These are phyloP conservation scores for Microdochium nivale DNA, from an alignment of 2,329 filamentous ascomycete species.

Conservation along the genomic window DNA sequence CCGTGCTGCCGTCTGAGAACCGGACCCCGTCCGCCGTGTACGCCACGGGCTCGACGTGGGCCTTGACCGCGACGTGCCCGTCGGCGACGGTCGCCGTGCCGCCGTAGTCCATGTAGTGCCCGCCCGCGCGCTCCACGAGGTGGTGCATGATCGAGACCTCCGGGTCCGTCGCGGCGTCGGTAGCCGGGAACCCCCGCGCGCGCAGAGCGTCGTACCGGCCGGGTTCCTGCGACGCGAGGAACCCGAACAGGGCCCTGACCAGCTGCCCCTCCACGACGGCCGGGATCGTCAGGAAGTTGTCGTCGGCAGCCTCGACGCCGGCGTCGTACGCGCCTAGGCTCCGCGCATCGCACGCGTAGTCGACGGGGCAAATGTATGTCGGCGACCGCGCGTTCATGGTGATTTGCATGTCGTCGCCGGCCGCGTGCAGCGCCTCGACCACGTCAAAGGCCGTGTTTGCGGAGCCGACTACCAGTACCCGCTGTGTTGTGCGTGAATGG, in stretches of 20 bases:
- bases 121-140: slow-evolving; percentile 26
- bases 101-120: slow-evolving; percentile 31
- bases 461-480: slow-evolving; percentile 25
- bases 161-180: slow-evolving; percentile 20
- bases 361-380: slow-evolving; percentile 23
- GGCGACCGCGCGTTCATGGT: slow-evolving; percentile 26
- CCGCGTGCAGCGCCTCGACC: slow-evolving; percentile 20
- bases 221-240: slow-evolving; percentile 18
- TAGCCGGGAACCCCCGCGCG: slow-evolving; percentile 25
- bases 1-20: slow-evolving; percentile 22
- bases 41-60: slow-evolving; percentile 17
- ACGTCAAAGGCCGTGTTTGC: slow-evolving; percentile 34
- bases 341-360: slow-evolving; percentile 15
- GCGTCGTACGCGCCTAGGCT: slow-evolving; percentile 22
- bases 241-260: slow-evolving; percentile 9
- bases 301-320: slow-evolving; percentile 13
- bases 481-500: slow-evolving; percentile 3
- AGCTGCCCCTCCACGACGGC: slow-evolving; percentile 13
- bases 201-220: slow-evolving; percentile 23
- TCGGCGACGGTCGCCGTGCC: slow-evolving; percentile 20
- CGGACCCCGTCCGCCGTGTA: slow-evolving; percentile 21
- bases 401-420: slow-evolving; percentile 16
- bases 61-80: slow-evolving; percentile 20
- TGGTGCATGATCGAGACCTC: slow-evolving; percentile 17
- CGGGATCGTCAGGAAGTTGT: slow-evolving; percentile 8